phyloP scores from a whole-genome alignment of 116 monocot genomes.

The Phalaenopsis hybrid region DNA sequence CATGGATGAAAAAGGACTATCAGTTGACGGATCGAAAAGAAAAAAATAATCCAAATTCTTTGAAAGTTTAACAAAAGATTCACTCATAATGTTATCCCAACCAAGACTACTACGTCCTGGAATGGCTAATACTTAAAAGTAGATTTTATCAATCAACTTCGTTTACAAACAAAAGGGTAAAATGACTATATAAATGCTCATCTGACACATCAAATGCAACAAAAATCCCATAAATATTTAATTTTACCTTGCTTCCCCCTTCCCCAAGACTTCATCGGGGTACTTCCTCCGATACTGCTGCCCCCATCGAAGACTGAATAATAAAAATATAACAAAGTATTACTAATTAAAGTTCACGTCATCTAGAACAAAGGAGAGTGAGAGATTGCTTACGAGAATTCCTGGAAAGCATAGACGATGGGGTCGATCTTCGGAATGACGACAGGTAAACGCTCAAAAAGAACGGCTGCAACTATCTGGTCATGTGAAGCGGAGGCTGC shows the following conservation, averaged over 20 bases:
- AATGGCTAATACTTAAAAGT: background rate
- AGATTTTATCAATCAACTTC: background rate
- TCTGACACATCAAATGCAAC: background rate
- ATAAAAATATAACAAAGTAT: background rate
- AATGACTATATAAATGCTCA: background rate
- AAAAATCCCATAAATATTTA: background rate
- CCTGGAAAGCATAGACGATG: conserved; percentile 75
- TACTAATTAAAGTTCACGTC: conserved; percentile 3
- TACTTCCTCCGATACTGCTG: conserved; percentile 57
- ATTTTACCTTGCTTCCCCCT: conserved; percentile 50
- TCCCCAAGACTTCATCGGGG: conserved; percentile 57
- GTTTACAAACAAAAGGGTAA: background rate
- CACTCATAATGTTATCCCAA: background rate
- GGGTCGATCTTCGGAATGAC: conserved; percentile 89
- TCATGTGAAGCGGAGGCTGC: conserved; percentile 17
- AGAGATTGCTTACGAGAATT: conserved; percentile 62
- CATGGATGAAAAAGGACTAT: background rate
- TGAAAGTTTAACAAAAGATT: background rate
- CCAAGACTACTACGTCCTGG: background rate
- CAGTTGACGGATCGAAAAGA: background rate
- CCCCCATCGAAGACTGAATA: conserved; percentile 66
- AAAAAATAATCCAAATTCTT: background rate
- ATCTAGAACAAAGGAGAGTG: background rate
- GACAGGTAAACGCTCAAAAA: conserved; percentile 83
- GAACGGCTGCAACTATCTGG: conserved; percentile 62